Conservation (phyloP, 768 basidiomycete genomes). For the Tricholoma sp. region DNA sequence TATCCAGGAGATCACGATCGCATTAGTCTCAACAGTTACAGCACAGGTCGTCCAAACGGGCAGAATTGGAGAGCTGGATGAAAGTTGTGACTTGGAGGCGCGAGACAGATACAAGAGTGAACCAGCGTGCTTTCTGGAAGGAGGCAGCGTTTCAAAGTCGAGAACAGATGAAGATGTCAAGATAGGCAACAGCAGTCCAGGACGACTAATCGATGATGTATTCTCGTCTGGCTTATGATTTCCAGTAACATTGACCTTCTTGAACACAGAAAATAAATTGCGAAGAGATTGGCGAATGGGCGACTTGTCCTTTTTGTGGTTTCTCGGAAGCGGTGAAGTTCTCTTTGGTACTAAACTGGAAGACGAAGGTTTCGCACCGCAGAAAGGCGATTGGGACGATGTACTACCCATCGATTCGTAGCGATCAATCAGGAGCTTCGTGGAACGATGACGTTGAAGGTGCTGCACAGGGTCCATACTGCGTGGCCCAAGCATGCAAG, state of each 20-base stretch:
- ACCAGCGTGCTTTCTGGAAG: constrained; percentile 22
- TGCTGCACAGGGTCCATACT: constrained; percentile 8
- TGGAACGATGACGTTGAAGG: constrained; percentile 30
- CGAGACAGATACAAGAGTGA: constrained; percentile 46
- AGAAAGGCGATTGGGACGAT: background rate
- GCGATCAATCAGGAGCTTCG: constrained; percentile 48
- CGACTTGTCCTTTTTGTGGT: constrained; percentile 41
- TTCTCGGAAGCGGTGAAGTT: constrained; percentile 7
- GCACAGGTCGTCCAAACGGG: constrained; percentile 49
- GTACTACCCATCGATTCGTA: constrained; percentile 41
- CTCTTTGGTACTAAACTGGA: background rate
- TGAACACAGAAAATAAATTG: constrained; percentile 59
- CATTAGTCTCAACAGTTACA: constrained; percentile 25
- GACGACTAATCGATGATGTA: constrained; percentile 11
- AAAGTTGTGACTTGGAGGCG: constrained; percentile 14
- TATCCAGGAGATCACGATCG: constrained; percentile 45
- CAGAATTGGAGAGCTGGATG: constrained; percentile 18
- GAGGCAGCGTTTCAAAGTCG: constrained; percentile 8
- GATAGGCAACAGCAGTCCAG: constrained; percentile 12
- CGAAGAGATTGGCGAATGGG: constrained; percentile 61
- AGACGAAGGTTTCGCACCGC: background rate
- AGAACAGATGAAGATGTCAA: constrained; percentile 1
- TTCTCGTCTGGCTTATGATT: constrained; percentile 20
- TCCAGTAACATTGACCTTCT: constrained; percentile 32
- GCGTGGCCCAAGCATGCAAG: constrained; percentile 15